These are phyloP conservation scores for Ustilago xerochloae DNA, from an alignment of 1,284 basidiomycete species.

Conservation along the genomic window DNA sequence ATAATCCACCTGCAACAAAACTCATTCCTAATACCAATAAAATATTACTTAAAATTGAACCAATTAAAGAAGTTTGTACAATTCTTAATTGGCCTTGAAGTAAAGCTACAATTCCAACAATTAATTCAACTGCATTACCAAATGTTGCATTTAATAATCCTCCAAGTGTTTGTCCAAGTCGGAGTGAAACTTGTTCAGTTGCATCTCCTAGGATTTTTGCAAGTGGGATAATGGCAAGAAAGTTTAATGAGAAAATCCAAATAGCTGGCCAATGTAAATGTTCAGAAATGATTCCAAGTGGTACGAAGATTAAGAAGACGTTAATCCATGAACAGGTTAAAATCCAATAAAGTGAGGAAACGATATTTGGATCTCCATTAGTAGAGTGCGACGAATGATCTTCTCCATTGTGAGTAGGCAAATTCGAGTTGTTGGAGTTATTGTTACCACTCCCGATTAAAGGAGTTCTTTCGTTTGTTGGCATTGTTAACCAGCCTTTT, in stretches of 20 bases:
- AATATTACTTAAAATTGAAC: constrained; percentile 65
- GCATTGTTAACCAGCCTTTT: constrained; percentile 17
- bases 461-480: constrained; percentile 41
- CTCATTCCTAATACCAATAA: constrained; percentile 65
- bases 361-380: constrained; percentile 25
- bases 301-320: constrained; percentile 64
- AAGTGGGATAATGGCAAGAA: constrained; percentile 66
- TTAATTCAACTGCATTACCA: constrained; percentile 67
- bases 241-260: constrained; percentile 64
- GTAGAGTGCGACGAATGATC: background rate
- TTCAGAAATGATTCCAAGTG: constrained; percentile 64
- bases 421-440: constrained; percentile 10
- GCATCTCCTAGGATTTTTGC: constrained; percentile 67
- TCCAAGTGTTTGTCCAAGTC: constrained; percentile 64
- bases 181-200: constrained; percentile 64
- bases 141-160: constrained; percentile 67
- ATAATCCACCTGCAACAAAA: constrained; percentile 67
- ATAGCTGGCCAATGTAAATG: constrained; percentile 60
- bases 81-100: constrained; percentile 74
- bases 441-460: constrained; percentile 16
- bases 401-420: constrained; percentile 30
- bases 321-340: constrained; percentile 62
- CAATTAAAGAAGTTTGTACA: constrained; percentile 65
- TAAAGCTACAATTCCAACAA: constrained; percentile 77
- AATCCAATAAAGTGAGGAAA: constrained; percentile 60